phyloP scores from a whole-genome alignment of 371 early-diverging fungal genomes.

The Encephalitozoon intestinalis region DNA sequence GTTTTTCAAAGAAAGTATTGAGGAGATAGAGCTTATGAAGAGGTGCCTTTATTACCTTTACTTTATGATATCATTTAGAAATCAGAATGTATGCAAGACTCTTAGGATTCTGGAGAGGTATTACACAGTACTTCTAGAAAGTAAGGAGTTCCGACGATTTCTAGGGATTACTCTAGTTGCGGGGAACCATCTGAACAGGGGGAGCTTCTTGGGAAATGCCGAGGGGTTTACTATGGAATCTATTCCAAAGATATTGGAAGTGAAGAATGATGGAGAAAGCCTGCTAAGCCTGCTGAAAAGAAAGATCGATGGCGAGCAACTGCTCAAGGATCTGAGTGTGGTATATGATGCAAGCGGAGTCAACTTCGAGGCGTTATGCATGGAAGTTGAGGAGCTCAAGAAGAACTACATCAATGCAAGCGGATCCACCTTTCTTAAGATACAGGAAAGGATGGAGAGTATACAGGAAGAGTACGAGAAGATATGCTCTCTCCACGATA shows the following conservation, averaged over 20 bases:
- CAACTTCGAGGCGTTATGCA: neutral
- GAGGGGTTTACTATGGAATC: constrained; percentile 34
- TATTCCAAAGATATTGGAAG: constrained; percentile 18
- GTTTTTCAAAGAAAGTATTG: constrained; percentile 40
- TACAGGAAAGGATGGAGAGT: neutral
- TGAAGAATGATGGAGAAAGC: neutral
- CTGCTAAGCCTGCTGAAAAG: neutral
- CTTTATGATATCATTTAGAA: constrained; percentile 15
- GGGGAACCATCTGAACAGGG: constrained; percentile 45
- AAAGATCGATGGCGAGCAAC: neutral
- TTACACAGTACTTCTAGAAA: neutral
- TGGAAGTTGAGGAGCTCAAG: constrained; percentile 7
- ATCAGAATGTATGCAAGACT: neutral
- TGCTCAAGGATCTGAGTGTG: neutral
- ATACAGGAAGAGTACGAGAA: neutral
- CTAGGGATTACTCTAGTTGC: constrained; percentile 22
- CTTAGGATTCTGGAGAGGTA: neutral
- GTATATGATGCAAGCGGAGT: neutral
- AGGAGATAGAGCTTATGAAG: neutral
- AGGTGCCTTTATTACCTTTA: neutral
- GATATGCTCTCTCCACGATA: neutral
- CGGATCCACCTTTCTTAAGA: neutral
- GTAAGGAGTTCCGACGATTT: constrained; percentile 11
- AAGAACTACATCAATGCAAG: constrained; percentile 14
- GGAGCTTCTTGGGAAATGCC: constrained; percentile 34